Evolutionary conservation across 805 yeast species (phyloP).

Genomic region (Candida maris): DNA sequence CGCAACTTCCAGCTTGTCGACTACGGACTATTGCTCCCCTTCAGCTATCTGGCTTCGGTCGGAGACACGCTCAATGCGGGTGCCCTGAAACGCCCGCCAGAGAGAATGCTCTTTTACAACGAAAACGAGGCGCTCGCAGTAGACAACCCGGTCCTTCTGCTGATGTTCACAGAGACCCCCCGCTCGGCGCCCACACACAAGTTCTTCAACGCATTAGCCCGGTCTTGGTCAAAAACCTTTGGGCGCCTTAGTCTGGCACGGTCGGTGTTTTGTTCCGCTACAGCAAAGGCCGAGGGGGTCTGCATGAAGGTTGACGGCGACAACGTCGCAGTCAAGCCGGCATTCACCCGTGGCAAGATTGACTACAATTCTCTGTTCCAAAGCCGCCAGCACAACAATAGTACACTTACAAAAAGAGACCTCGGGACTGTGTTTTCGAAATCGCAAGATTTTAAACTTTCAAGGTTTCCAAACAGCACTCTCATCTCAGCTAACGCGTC

Average conservation of each 20-base stretch:
- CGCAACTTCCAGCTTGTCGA: constrained; percentile 34
- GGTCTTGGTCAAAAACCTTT: constrained; percentile 35
- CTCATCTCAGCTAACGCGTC: constrained; percentile 4
- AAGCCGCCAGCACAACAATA: background rate
- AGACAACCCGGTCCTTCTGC: constrained; percentile 36
- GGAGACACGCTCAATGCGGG: constrained; percentile 8
- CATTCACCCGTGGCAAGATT: constrained; percentile 15
- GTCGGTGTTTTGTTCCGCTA: constrained; percentile 43
- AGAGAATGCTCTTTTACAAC: constrained; percentile 24
- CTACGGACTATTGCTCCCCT: constrained; percentile 38
- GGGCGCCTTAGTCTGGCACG: constrained; percentile 34
- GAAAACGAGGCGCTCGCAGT: constrained; percentile 18
- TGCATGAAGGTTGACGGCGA: constrained; percentile 38
- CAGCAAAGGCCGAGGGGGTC: constrained; percentile 28
- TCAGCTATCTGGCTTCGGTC: constrained; percentile 17
- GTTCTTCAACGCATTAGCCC: constrained; percentile 42
- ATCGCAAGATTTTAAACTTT: constrained; percentile 18
- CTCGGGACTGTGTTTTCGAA: constrained; percentile 4
- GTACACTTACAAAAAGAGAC: constrained; percentile 7
- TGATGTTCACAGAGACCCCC: constrained; percentile 31
- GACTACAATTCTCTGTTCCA: constrained; percentile 15
- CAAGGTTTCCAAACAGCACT: constrained; percentile 14
- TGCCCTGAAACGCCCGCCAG: background rate
- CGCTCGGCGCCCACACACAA: constrained; percentile 10
- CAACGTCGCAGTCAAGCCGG: constrained; percentile 27